A percentile compares a stretch with the other conserved stretches of the same genome.
phyloP scores from a whole-genome alignment of 2,329 filamentous ascomycete species.

The Triangularia setosa region DNA sequence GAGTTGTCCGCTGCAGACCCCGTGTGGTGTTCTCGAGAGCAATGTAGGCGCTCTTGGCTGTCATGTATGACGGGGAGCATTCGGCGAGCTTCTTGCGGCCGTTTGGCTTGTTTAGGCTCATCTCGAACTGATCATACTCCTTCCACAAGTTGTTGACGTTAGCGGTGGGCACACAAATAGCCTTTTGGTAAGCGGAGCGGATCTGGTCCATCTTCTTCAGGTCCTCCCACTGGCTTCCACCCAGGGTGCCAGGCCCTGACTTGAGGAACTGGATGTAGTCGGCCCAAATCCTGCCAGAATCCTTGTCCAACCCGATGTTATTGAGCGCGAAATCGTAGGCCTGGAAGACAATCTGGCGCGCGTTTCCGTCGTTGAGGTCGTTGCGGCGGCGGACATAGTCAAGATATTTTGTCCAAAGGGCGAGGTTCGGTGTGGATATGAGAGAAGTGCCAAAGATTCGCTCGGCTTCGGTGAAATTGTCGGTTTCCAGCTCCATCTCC shows the following conservation, averaged over 20 bases:
- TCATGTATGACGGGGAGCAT: slow-evolving; percentile 91
- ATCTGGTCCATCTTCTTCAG: slow-evolving; percentile 96
- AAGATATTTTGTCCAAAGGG: slow-evolving; percentile 88
- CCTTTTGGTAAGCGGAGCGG: slow-evolving; percentile 87
- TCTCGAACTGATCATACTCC: slow-evolving; percentile 96
- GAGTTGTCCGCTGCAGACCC: slow-evolving; percentile 68
- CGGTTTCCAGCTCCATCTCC: slow-evolving; percentile 82
- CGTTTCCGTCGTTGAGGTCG: slow-evolving; percentile 80
- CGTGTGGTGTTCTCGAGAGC: slow-evolving; percentile 85
- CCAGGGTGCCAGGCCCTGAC: slow-evolving; percentile 77
- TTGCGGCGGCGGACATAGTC: slow-evolving; percentile 92
- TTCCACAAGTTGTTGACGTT: slow-evolving; percentile 87
- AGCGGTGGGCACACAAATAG: slow-evolving; percentile 80
- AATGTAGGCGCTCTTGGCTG: slow-evolving; percentile 83
- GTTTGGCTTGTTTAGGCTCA: slow-evolving; percentile 86
- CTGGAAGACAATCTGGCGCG: slow-evolving; percentile 74
- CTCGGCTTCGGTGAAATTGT: slow-evolving; percentile 77
- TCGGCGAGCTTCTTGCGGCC: slow-evolving; percentile 94
- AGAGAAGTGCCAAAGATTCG: slow-evolving; percentile 79
- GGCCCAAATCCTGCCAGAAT: slow-evolving; percentile 84
- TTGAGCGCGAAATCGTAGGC: slow-evolving; percentile 91
- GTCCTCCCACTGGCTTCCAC: slow-evolving; percentile 89
- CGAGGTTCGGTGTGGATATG: slow-evolving; percentile 73
- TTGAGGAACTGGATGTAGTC: slow-evolving; percentile 95
- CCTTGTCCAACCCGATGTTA: slow-evolving; percentile 85